Evolutionary conservation across 1,284 basidiomycete genomes (phyloP).

Genomic region (Cerioporus squamosus): DNA sequence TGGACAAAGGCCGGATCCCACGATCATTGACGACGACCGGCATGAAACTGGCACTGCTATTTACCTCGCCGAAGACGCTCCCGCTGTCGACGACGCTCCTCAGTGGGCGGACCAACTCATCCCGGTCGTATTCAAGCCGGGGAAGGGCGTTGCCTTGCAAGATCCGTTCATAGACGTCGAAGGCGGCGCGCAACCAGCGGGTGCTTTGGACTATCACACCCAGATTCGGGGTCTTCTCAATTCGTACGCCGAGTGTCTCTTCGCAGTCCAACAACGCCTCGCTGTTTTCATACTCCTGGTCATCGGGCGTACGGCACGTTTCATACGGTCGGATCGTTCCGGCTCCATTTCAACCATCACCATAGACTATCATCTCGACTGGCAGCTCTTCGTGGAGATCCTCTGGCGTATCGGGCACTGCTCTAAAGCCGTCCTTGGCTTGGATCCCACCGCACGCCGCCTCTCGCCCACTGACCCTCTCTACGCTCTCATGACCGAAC

Average conservation of each 20-base stretch:
- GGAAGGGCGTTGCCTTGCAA: background rate
- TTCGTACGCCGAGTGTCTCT: background rate
- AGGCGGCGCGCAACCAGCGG: background rate
- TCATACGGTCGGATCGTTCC: slow-evolving; percentile 10
- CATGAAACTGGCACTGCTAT: background rate
- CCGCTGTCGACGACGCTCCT: background rate
- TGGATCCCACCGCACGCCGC: slow-evolving; percentile 8
- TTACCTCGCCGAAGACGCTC: background rate
- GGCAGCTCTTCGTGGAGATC: slow-evolving; percentile 1
- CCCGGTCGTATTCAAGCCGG: background rate
- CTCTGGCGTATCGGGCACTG: slow-evolving; percentile 4
- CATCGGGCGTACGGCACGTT: background rate
- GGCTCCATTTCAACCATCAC: slow-evolving; percentile 2
- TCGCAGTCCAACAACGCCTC: slow-evolving; percentile 3
- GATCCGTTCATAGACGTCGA: background rate
- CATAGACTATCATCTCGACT: slow-evolving; percentile 7
- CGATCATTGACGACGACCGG: background rate
- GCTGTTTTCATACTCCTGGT: slow-evolving; percentile 7
- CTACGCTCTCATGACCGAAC: slow-evolving; percentile 1
- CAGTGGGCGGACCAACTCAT: background rate
- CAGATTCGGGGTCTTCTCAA: background rate
- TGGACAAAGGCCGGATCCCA: background rate
- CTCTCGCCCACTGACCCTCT: background rate
- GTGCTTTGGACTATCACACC: background rate
- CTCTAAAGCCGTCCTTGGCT: background rate